Conservation (phyloP, 2,329 filamentous ascomycete genomes). For the Penicillium verrucosum region DNA sequence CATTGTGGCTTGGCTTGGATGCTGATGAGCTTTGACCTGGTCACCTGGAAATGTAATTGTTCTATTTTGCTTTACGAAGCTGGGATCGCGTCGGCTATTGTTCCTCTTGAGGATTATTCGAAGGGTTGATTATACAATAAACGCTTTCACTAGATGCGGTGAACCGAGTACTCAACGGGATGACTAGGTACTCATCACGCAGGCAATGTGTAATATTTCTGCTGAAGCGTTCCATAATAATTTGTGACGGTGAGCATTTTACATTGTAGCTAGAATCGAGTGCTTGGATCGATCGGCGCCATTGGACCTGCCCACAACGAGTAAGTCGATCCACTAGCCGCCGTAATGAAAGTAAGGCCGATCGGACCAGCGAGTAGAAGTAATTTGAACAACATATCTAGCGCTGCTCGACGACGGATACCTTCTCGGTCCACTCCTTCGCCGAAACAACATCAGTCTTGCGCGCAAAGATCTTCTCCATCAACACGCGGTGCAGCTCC, state of each 20-base stretch:
- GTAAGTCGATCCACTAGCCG: neutral
- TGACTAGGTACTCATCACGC: neutral
- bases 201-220: neutral
- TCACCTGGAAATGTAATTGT: too few relatives aligned
- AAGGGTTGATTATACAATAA: too few relatives aligned
- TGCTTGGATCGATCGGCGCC: neutral
- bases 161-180: neutral
- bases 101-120: too few relatives aligned
- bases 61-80: too few relatives aligned
- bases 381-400: neutral
- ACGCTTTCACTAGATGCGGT: neutral
- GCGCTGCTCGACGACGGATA: neutral
- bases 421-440: constrained; percentile 27
- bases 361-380: neutral
- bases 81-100: too few relatives aligned
- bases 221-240: neutral
- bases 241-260: too few relatives aligned
- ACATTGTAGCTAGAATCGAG: too few relatives aligned
- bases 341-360: neutral
- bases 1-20: too few relatives aligned
- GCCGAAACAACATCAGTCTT: constrained; percentile 29
- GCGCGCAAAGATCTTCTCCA: constrained; percentile 34
- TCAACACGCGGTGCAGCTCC: constrained; percentile 34
- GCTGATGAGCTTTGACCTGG: too few relatives aligned
- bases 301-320: neutral